Evolutionary conservation across 108 stramenopile species (phyloP), one percentile per base, ranked within the genome.

Genomic region (Pseudonitzschia pungens): DNA sequence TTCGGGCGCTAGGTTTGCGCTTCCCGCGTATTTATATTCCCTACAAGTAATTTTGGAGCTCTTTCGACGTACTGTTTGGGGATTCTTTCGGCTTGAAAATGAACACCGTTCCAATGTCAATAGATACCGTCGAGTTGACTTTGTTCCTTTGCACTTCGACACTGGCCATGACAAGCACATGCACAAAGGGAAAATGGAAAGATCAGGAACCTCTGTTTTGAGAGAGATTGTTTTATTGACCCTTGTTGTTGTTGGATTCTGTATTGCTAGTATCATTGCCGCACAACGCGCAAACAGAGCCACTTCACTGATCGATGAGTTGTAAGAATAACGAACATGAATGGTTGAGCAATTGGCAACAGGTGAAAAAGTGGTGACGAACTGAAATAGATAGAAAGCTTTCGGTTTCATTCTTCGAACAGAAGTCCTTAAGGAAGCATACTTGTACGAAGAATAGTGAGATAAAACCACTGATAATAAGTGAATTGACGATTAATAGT

Each of bases 81-180:
- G 93, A 31, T 92, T 96, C 75, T 89, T 97, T 24, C 89, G 96
- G 22, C 73, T 97, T 60, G 96, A 97, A 73, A 89, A 96, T 69
- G 95, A 96, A 56, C 92, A 93, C 58, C 80, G 92, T 21, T 84
- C 81, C 79, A 96, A 93, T 69, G 89, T 91, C 24, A 74, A 73
- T 40, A 89, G 88, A 20, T 96, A 78, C 75, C 84, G 95, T 54
- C 80, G 95, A 45, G 95, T 96, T 27, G 80, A 81, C 63, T 90
- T 96, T 65, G 95, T 96, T 9, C 95, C 95, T 5, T 73, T 96
- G 50, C 95, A 96, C 76, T 96, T 96, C 71, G 87, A 81, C 76
- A 93, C 95, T 26, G 95, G 88, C 2, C 86, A 87, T 57, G 22
- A 55, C 26, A 64, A 78, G 14, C 92, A 93, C 75, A 85, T 86